Base-by-base conservation (phyloP, 495 filamentous ascomycete species). In the Xylaria acuta region DNA sequence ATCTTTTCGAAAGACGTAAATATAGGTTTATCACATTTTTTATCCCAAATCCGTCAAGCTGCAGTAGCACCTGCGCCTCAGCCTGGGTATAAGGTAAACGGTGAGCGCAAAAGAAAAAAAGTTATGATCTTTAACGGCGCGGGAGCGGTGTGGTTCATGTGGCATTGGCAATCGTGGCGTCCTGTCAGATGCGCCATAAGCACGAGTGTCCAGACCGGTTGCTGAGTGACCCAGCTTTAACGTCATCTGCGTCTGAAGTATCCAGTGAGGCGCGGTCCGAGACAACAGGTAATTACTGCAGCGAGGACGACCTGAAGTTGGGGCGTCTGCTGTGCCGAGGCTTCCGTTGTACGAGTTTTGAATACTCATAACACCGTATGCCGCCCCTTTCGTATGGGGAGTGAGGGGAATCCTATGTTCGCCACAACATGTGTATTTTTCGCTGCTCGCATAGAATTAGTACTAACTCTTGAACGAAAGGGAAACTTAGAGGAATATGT, bases 71-170 rank as follows among this genome's bases (percentile, higher is more conserved):
- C 41, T 59, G 25, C 49, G 32, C 34, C 9, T 47, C 22, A 59
- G 9, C 6, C 53, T 9, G 9, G 53, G 5, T 20, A 56, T n/a
- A n/a, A 64, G 69, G 60, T 56, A 54, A 64, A 71, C 59, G 60
- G 60, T 64, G 47, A 71, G 69, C 45, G 51, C 45, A 71, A 51
- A 64, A 53, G 30, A 49, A 45, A 43, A 25, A 47, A 62, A 27
- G 22, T 34, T 7, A 2, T n/a, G n/a, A 43, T 43, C 38, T 43
- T 71, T 25, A 71, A 71, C 69, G 68, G 68, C 45, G 68, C 49
- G n/a, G 38, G 9, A 64, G 47, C 34, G 59, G 56, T n/a, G 41
- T 47, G 40, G 67, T 38, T 34, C 54, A 34, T 40, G 40, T 49
- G 43, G 66, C 27, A 45, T 59, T 43, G 12, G 36, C 38, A 43